Percentiles rank a stretch among this genome's conserved stretches.
Conservation (phyloP, 805 yeast genomes). For the Suhomyces sp. region DNA sequence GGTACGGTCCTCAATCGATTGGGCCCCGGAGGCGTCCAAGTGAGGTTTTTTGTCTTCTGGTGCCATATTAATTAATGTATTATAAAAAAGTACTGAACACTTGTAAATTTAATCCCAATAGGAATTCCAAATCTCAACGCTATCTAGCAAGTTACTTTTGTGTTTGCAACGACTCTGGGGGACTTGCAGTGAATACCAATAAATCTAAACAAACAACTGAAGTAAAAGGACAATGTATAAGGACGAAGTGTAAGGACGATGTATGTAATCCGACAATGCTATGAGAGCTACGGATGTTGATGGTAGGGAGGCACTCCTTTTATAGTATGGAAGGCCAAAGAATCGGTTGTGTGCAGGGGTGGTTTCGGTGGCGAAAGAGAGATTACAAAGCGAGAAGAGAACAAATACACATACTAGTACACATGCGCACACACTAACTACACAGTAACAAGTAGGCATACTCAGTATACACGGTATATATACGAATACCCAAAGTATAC, state of each 20-base stretch:
- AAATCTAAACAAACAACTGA: background rate
- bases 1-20: conserved; percentile 59
- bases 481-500: no score
- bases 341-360: conserved; percentile 1
- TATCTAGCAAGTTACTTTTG: conserved; percentile 3
- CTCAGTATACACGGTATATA: no score
- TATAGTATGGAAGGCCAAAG: background rate
- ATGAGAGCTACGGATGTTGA: background rate
- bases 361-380: conserved; percentile 2
- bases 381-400: no score
- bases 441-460: no score
- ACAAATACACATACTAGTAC: no score
- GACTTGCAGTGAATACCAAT: no score
- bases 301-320: background rate
- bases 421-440: no score
- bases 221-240: background rate
- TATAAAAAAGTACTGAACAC: background rate
- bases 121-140: background rate
- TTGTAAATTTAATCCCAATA: background rate
- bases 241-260: background rate
- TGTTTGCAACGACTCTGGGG: conserved; percentile 1
- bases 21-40: conserved; percentile 64
- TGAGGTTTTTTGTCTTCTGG: conserved; percentile 31
- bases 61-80: background rate
- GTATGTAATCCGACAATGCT: background rate